Percentiles rank a stretch among this genome's conserved stretches.
phyloP scores from a whole-genome alignment of 139 green algal genomes.

The Desmodesmus armatus region DNA sequence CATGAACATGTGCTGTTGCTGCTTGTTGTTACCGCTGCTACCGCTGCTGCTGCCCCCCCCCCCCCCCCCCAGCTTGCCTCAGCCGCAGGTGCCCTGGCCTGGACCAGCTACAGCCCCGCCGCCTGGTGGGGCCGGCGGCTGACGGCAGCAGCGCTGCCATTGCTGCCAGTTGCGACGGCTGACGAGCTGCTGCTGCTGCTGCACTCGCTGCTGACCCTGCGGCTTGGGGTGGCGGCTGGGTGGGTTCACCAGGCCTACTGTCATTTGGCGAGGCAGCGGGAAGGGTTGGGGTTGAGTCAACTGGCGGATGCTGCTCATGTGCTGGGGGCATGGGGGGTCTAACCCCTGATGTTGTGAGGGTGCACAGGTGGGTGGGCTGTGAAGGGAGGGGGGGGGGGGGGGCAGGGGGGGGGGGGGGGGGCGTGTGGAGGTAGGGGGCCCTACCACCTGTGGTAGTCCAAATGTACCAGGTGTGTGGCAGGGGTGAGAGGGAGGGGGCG shows the following conservation, averaged over 20 bases:
- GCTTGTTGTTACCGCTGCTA: too few species aligned
- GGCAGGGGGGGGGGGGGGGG: too few species aligned
- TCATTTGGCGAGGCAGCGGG: not conserved
- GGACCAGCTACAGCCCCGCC: slow-evolving; percentile 2
- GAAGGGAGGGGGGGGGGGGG: too few species aligned
- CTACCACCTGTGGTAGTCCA: too few species aligned
- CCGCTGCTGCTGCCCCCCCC: too few species aligned
- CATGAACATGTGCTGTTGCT: too few species aligned
- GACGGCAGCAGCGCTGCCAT: not conserved
- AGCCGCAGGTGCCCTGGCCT: slow-evolving; percentile 4
- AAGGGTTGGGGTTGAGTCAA: not conserved
- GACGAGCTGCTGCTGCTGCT: slow-evolving; percentile 44
- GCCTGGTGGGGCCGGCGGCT: slow-evolving; percentile 12
- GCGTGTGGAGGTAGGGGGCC: too few species aligned
- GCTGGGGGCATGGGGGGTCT: too few species aligned
- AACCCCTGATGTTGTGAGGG: too few species aligned
- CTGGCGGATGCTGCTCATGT: slow-evolving; percentile 40
- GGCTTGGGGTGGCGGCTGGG: not conserved
- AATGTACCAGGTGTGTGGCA: too few species aligned
- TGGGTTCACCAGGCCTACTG: slow-evolving; percentile 28
- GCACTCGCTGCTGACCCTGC: slow-evolving; percentile 16
- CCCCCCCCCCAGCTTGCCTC: slow-evolving; percentile 20
- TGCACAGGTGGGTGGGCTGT: too few species aligned
- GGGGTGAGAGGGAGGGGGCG: too few species aligned
- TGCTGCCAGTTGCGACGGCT: slow-evolving; percentile 20